These are phyloP conservation scores for Apophysomyces variabilis DNA, from an alignment of 371 early-diverging fungal genomes.

Conservation along the genomic window DNA sequence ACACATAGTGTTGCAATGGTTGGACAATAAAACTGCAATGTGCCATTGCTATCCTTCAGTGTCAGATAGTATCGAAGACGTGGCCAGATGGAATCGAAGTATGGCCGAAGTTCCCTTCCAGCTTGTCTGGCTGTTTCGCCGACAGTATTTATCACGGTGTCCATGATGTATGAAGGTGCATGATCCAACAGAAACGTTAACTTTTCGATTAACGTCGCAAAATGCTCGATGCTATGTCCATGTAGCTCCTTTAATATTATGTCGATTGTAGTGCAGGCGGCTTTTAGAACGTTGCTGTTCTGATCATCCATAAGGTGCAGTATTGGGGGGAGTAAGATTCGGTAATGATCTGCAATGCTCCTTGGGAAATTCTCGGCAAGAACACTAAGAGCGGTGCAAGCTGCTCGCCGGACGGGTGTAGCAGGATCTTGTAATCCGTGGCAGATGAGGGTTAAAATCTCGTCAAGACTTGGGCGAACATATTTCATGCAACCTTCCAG, in stretches of 20 bases:
- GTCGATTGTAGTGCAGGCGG: slow-evolving; percentile 83
- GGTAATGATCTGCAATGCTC: slow-evolving; percentile 78
- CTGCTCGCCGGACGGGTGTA: slow-evolving; percentile 76
- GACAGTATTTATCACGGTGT: slow-evolving; percentile 80
- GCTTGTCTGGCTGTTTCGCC: slow-evolving; percentile 88
- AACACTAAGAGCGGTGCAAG: slow-evolving; percentile 84
- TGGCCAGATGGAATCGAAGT: slow-evolving; percentile 74
- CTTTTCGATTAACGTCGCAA: slow-evolving; percentile 79
- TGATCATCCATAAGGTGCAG: slow-evolving; percentile 78
- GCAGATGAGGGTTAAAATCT: slow-evolving; percentile 73
- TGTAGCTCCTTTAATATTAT: slow-evolving; percentile 81
- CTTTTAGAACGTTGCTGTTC: slow-evolving; percentile 67
- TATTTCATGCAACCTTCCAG: slow-evolving; percentile 89
- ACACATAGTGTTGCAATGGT: slow-evolving; percentile 85
- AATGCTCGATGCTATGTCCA: slow-evolving; percentile 72
- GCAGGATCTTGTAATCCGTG: slow-evolving; percentile 81
- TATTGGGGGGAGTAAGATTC: slow-evolving; percentile 77
- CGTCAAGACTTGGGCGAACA: slow-evolving; percentile 70
- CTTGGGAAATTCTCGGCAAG: slow-evolving; percentile 80
- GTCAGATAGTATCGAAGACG: slow-evolving; percentile 75
- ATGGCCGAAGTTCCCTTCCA: slow-evolving; percentile 70
- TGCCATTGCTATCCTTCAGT: slow-evolving; percentile 60
- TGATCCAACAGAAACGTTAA: slow-evolving; percentile 72
- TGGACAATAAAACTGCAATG: slow-evolving; percentile 76
- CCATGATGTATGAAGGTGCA: slow-evolving; percentile 58